A percentile compares a stretch with the other conserved stretches of the same genome.
These are phyloP conservation scores for Aulographum hederae DNA, from an alignment of 2,329 filamentous ascomycete genomes.

Conservation along the genomic window DNA sequence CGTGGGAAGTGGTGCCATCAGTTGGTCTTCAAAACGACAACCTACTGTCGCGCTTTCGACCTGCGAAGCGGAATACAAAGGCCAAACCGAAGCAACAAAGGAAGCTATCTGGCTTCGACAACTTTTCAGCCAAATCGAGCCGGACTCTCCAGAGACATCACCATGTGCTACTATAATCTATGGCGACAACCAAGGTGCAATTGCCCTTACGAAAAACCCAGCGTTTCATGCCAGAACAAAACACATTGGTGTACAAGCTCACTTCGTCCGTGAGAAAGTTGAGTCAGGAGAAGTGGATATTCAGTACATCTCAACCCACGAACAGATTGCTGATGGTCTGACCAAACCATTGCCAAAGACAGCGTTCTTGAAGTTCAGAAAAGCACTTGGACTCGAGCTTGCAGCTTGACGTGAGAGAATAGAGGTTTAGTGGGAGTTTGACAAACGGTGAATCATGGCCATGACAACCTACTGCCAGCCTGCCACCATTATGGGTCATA, in stretches of 20 bases:
- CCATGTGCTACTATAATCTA: too few species aligned
- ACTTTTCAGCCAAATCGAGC: not conserved
- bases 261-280: slow-evolving; percentile 4
- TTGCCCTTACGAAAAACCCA: slow-evolving; percentile 7
- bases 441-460: too few species aligned
- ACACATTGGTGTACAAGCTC: slow-evolving; percentile 6
- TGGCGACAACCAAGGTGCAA: slow-evolving; percentile 7
- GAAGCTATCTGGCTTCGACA: slow-evolving; percentile 9
- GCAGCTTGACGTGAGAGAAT: too few species aligned
- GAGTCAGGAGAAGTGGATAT: slow-evolving; percentile 3
- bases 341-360: slow-evolving; percentile 4
- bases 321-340: slow-evolving; percentile 6
- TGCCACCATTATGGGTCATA: too few species aligned
- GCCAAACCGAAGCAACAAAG: slow-evolving; percentile 7
- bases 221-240: slow-evolving; percentile 6
- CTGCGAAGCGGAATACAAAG: slow-evolving; percentile 11
- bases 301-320: slow-evolving; percentile 3
- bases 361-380: not conserved
- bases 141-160: slow-evolving; percentile 3
- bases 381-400: not conserved
- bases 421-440: too few species aligned
- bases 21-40: slow-evolving; percentile 9
- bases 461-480: too few species aligned
- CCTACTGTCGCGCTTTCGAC: slow-evolving; percentile 7
- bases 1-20: slow-evolving; percentile 7